A percentile compares a stretch with the other conserved stretches of the same genome.
Conservation (phyloP, 768 basidiomycete genomes). For the Russula vinacea region DNA sequence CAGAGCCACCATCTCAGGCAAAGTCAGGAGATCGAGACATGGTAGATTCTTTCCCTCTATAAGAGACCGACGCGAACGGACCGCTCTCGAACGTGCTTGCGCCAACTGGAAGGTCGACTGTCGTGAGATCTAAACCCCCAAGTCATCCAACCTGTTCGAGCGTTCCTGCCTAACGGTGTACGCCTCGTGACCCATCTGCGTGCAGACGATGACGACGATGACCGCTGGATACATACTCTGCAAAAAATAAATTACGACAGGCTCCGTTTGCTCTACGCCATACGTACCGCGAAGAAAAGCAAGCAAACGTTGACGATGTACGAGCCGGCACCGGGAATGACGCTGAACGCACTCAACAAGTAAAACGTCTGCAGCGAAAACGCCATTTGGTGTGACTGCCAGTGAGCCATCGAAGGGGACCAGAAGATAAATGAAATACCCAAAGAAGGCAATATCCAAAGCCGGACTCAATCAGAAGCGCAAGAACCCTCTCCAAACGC, state of each 20-base stretch:
- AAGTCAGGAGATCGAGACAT: no score
- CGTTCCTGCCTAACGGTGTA: neutral
- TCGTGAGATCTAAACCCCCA: conserved; percentile 8
- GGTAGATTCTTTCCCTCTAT: neutral
- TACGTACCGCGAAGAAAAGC: conserved; percentile 20
- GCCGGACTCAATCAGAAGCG: conserved; percentile 25
- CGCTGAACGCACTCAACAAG: conserved; percentile 10
- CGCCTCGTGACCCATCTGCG: conserved; percentile 16
- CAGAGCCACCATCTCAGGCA: neutral
- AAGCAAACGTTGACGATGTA: conserved; percentile 18
- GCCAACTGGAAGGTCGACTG: neutral
- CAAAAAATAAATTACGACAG: neutral
- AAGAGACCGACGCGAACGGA: neutral
- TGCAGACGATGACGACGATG: conserved; percentile 20
- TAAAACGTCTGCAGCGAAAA: conserved; percentile 8
- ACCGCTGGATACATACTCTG: conserved; percentile 25
- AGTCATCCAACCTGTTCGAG: neutral
- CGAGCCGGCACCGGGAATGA: conserved; percentile 19
- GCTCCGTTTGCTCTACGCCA: no score
- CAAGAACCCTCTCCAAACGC: conserved; percentile 15
- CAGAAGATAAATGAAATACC: conserved; percentile 2
- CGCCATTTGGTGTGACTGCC: neutral
- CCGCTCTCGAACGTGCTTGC: neutral
- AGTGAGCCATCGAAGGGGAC: neutral
- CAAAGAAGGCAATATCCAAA: conserved; percentile 22